phyloP scores from a whole-genome alignment of 2,329 filamentous ascomycete genomes.

The Gyromitra esculenta region DNA sequence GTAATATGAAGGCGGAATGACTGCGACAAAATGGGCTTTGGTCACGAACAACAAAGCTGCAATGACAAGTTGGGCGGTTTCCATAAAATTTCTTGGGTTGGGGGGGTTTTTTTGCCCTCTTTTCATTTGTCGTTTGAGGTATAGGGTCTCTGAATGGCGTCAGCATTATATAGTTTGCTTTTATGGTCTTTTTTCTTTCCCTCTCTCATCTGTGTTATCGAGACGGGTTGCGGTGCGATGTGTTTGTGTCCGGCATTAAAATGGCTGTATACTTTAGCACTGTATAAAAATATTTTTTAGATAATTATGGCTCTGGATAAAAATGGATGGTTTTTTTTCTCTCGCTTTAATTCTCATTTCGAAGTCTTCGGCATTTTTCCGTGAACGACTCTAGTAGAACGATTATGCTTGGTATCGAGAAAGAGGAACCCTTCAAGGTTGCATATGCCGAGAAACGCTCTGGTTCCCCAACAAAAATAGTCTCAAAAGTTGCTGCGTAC shows the following conservation, averaged over 20 bases:
- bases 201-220: slow-evolving; percentile 21
- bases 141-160: slow-evolving; percentile 45
- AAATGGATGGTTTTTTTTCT: slow-evolving; percentile 42
- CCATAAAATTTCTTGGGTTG: slow-evolving; percentile 46
- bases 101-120: slow-evolving; percentile 34
- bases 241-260: slow-evolving; percentile 17
- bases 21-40: slow-evolving; percentile 33
- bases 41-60: slow-evolving; percentile 40
- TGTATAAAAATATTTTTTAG: slow-evolving; percentile 35
- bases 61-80: slow-evolving; percentile 39
- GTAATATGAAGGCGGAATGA: slow-evolving; percentile 43
- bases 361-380: neutral
- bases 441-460: slow-evolving; percentile 10
- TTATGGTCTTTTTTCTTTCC: slow-evolving; percentile 36
- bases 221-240: slow-evolving; percentile 11
- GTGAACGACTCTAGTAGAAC: neutral
- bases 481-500: slow-evolving; percentile 3
- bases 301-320: slow-evolving; percentile 39
- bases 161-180: slow-evolving; percentile 47
- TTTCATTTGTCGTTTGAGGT: slow-evolving; percentile 46
- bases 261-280: neutral
- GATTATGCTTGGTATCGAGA: neutral
- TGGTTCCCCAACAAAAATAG: slow-evolving; percentile 40
- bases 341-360: neutral
- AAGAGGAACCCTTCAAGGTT: neutral